Base-by-base conservation (phyloP, 495 filamentous ascomycete species). In the Hyaloscypha variabilis region DNA sequence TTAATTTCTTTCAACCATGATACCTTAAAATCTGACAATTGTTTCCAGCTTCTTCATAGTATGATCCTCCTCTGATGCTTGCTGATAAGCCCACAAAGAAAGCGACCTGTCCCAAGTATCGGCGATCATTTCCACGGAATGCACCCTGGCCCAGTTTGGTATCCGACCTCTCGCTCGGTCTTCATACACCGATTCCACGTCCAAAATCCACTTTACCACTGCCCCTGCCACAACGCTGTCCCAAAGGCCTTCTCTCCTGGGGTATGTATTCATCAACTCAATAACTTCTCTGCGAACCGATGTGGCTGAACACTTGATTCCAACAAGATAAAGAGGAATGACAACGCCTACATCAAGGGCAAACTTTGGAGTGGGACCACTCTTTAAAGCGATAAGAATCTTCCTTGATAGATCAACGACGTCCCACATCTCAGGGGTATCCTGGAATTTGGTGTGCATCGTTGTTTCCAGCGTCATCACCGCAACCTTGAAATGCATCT, bases 111-210 rank as follows among this genome's bases (percentile, higher is more conserved):
- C 24, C 39, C 31, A 55, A 13, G 19, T 13, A 53, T 59, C 26
- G 8, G 52, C 49, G 4, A 17, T 14, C 25, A 50, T 34, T 17
- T 2, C 11, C 26, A 59, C 13, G 28, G 31, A 30, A 24, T 42
- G n/a, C 25, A 65, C 55, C 53, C 63, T 50, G 6, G 53, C 54
- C 63, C 63, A 65, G 14, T 5, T 31, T 3, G 54, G 63, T 0
- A 65, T 31, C 10, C 28, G 2, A 2, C 63, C 63, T 21, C 24
- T 26, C 19, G 36, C 51, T 24, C 24, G 21, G 46, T 39, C 54
- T 21, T 50, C 54, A 52, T 58, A 29, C 26, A 21, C 39, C 11
- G 39, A 8, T 46, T 60, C 57, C 8, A 60, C 57, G 6, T 60
- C n/a, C 31, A 60, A 8, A 46, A 30, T 30, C 31, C 30, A 60